Evolutionary conservation across 495 filamentous ascomycete species (phyloP), one percentile per base, ranked within the genome.

Genomic region (Cenococcum geophilum): DNA sequence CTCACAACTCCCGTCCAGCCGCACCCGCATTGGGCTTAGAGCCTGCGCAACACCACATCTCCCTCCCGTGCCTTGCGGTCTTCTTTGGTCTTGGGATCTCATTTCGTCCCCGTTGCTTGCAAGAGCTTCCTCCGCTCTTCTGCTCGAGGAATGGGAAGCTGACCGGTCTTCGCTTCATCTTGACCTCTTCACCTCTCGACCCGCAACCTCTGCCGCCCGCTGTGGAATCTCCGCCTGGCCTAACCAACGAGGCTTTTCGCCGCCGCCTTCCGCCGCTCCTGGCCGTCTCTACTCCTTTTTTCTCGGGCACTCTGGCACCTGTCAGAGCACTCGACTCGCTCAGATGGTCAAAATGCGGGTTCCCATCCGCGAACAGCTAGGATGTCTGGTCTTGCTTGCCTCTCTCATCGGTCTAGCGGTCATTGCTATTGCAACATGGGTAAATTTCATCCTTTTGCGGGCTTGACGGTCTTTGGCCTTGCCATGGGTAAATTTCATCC

Each of bases 341-440:
- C 51, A 35, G 14, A 69, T 69, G 65, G 62, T 68, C 71, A 84
- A 74, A 68, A 92, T 95, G 87, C 81, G 89, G 69, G 83, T 93
- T 72, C 84, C 87, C 22, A 95, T 95, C 69, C 80, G 89, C 62
- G 84, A 89, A 75, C 89, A 95, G 79, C 78, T 95, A 56, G 88
- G 80, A 60, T 78, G 85, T 72, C 79, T 92, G 45, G 86, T 91
- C 67, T 73, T 91, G 47, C 68, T 89, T 54, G 82, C 86, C 34
- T 82, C 88, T 14, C 76, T 91, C 37, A 73, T 86, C 55, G 80
- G 85, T 23, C 79, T 92, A 42, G 82, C 82, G 36, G 81, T 86
- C 23, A 76, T 88, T 22, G 76, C 83, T 20, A 76, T 87, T 62
- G 83, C 86, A 68, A 86, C 83, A 73, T 86, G 74, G 74, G 68